phyloP scores from a whole-genome alignment of 2,329 filamentous ascomycete genomes.

The Pyrenochaeta sp. region DNA sequence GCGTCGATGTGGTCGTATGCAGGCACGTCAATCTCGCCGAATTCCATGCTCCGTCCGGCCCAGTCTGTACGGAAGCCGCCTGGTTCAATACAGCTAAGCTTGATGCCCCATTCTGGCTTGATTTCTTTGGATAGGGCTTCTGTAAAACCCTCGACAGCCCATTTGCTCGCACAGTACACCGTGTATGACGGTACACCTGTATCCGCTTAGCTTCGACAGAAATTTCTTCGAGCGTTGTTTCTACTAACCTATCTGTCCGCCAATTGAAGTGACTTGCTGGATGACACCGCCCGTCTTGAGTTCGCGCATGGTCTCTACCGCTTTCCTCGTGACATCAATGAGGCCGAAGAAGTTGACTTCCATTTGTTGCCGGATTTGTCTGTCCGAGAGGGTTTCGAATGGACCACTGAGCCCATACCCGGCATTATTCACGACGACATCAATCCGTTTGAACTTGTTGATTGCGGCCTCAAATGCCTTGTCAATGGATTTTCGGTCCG shows the following conservation, averaged over 20 bases:
- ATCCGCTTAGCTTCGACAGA: background rate
- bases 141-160: constrained; percentile 59
- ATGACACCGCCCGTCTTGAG: constrained; percentile 62
- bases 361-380: constrained; percentile 61
- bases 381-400: constrained; percentile 60
- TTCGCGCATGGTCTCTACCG: constrained; percentile 55
- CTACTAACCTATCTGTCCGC: constrained; percentile 51
- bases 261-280: constrained; percentile 64
- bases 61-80: constrained; percentile 58
- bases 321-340: constrained; percentile 59
- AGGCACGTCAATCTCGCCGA: constrained; percentile 53
- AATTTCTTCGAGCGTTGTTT: background rate
- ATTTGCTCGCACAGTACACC: constrained; percentile 54
- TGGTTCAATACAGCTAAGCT: constrained; percentile 55
- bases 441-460: constrained; percentile 62
- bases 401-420: constrained; percentile 64
- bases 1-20: constrained; percentile 60
- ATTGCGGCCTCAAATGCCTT: constrained; percentile 55
- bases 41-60: constrained; percentile 56
- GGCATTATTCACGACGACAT: constrained; percentile 69
- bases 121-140: constrained; percentile 53
- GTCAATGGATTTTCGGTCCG: constrained; percentile 53
- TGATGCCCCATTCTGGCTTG: constrained; percentile 58
- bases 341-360: constrained; percentile 68
- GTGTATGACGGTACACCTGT: constrained; percentile 48